A percentile compares a stretch with the other conserved stretches of the same genome.
These are phyloP conservation scores for Panellus pusillus DNA, from an alignment of 768 basidiomycete genomes.

Conservation along the genomic window DNA sequence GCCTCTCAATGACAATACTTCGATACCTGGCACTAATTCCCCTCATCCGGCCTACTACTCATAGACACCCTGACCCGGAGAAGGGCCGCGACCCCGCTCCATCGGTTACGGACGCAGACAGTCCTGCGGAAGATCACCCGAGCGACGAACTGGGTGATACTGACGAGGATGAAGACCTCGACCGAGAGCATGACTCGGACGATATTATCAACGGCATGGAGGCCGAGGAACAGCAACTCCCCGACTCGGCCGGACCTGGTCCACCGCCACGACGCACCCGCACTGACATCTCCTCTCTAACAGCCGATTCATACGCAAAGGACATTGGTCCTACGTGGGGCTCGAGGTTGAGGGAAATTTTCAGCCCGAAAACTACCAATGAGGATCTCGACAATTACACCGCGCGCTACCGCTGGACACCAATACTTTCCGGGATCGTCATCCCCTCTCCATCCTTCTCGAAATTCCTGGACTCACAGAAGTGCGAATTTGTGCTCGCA, in stretches of 20 bases:
- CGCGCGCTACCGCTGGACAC: conserved; percentile 62
- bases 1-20: conserved; percentile 2
- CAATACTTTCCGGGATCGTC: conserved; percentile 65
- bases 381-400: conserved; percentile 34
- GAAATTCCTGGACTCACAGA: conserved; percentile 81
- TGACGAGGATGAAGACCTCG: conserved; percentile 14
- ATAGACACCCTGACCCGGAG: conserved; percentile 3
- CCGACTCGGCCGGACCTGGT: neutral
- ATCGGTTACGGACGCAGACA: neutral
- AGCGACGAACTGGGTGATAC: neutral
- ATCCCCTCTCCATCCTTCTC: conserved; percentile 81
- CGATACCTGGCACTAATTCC: neutral
- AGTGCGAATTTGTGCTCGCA: neutral
- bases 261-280: conserved; percentile 3
- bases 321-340: conserved; percentile 14
- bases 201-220: conserved; percentile 21
- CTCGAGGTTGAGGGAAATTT: conserved; percentile 7
- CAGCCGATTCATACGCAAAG: neutral
- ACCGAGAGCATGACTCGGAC: conserved; percentile 13
- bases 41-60: neutral
- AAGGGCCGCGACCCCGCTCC: conserved; percentile 4
- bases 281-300: conserved; percentile 15
- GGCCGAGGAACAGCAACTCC: conserved; percentile 1
- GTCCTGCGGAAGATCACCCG: neutral
- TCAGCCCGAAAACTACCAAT: conserved; percentile 26